phyloP scores from a whole-genome alignment of 164 flowering plant genomes.

The Pachysandra terminalis region DNA sequence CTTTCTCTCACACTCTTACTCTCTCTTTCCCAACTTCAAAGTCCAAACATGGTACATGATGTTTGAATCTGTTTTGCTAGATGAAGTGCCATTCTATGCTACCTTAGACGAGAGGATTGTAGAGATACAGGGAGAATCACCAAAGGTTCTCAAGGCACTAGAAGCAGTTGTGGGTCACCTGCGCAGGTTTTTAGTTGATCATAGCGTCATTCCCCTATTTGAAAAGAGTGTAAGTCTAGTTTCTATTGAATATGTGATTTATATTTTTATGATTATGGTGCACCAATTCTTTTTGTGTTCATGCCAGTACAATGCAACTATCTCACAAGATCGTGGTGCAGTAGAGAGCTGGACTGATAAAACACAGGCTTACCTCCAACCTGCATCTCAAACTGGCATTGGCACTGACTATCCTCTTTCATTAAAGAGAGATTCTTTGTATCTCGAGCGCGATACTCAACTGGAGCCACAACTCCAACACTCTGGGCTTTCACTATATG shows the following conservation, averaged over 20 bases:
- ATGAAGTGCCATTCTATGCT: constrained; percentile 70
- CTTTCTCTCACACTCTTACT: too few species aligned
- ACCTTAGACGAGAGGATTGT: constrained; percentile 78
- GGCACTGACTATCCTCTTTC: constrained; percentile 49
- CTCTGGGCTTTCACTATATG: constrained; percentile 56
- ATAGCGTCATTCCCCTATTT: constrained; percentile 78
- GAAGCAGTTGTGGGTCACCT: constrained; percentile 82
- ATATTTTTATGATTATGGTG: neutral
- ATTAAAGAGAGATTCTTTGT: constrained; percentile 51
- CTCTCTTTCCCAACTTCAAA: constrained; percentile 1
- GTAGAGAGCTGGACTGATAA: constrained; percentile 53
- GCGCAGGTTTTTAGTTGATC: constrained; percentile 92
- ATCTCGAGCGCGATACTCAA: constrained; percentile 59
- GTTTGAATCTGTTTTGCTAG: constrained; percentile 31
- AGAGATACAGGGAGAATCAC: constrained; percentile 81
- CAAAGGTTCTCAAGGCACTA: constrained; percentile 75
- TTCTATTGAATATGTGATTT: neutral
- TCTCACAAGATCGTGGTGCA: constrained; percentile 50
- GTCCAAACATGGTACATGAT: neutral
- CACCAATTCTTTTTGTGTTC: neutral
- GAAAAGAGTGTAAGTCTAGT: constrained; percentile 67
- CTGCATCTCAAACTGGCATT: constrained; percentile 39
- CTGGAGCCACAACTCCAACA: constrained; percentile 43
- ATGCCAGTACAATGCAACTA: constrained; percentile 47
- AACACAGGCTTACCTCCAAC: constrained; percentile 25